Conservation (phyloP, 306 rosid species). For the Gastrolobium villosum region DNA sequence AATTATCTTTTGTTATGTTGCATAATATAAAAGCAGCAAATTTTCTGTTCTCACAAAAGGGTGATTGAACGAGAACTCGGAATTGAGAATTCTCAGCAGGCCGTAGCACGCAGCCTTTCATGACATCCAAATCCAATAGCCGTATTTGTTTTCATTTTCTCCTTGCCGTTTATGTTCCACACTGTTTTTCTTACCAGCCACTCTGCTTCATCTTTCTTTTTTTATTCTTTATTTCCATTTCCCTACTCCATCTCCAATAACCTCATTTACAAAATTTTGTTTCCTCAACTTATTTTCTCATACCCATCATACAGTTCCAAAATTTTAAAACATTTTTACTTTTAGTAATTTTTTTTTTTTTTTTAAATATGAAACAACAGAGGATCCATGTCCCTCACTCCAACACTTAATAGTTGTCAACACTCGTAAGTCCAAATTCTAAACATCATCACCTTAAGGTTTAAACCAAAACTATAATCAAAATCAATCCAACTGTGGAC, state of each 20-base stretch:
- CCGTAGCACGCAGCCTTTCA: constrained; percentile 45
- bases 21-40: too few species aligned
- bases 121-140: constrained; percentile 50
- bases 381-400: neutral
- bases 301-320: constrained; percentile 1
- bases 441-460: neutral
- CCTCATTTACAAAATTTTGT: neutral
- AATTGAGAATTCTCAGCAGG: neutral
- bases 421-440: neutral
- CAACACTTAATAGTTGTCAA: constrained; percentile 37
- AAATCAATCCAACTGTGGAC: neutral
- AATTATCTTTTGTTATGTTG: too few species aligned
- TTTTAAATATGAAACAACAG: too few species aligned
- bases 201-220: neutral
- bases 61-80: too few species aligned
- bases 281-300: neutral
- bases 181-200: constrained; percentile 39
- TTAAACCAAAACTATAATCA: constrained; percentile 2
- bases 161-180: constrained; percentile 12
- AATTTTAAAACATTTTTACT: neutral
- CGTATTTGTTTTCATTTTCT: constrained; percentile 15
- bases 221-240: neutral
- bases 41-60: too few species aligned
- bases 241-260: too few species aligned
- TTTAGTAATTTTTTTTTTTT: too few species aligned